These are phyloP conservation scores for Marsdenia floribunda DNA, from an alignment of 257 asterid species.

Conservation along the genomic window DNA sequence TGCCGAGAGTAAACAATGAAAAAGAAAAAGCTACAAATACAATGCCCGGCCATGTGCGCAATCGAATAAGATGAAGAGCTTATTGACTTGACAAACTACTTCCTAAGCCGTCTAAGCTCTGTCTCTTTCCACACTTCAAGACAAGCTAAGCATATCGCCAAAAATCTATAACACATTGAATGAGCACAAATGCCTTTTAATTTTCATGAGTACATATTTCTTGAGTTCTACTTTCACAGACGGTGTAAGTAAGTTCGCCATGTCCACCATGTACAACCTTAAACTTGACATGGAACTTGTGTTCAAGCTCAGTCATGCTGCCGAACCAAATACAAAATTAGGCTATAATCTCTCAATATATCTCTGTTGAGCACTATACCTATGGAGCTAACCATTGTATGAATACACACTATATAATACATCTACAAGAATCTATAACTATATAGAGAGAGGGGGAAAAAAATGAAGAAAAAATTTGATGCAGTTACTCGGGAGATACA, in stretches of 20 bases:
- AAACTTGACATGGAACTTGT: background rate
- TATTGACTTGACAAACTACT: too few relatives aligned
- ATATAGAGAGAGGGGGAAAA: background rate
- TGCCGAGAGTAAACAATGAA: background rate
- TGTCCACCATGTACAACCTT: background rate
- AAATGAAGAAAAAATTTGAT: background rate
- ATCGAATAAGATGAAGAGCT: too few relatives aligned
- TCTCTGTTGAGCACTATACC: background rate
- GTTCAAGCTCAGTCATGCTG: background rate
- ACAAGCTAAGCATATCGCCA: background rate
- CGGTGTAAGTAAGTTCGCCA: background rate
- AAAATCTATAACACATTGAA: background rate
- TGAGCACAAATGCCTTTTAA: background rate
- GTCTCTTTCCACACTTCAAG: background rate
- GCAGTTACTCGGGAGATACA: background rate
- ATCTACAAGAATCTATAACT: constrained; percentile 11
- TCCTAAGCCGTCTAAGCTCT: too few relatives aligned
- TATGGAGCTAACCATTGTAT: background rate
- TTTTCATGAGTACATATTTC: background rate
- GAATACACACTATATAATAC: constrained; percentile 11
- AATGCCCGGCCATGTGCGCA: too few relatives aligned
- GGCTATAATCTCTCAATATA: background rate
- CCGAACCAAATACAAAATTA: background rate
- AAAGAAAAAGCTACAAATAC: background rate
- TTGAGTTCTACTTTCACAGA: background rate